A percentile compares a stretch with the other conserved stretches of the same genome.
These are phyloP conservation scores for Flaveria brownii DNA, from an alignment of 129 eudicot genomes.

Conservation along the genomic window DNA sequence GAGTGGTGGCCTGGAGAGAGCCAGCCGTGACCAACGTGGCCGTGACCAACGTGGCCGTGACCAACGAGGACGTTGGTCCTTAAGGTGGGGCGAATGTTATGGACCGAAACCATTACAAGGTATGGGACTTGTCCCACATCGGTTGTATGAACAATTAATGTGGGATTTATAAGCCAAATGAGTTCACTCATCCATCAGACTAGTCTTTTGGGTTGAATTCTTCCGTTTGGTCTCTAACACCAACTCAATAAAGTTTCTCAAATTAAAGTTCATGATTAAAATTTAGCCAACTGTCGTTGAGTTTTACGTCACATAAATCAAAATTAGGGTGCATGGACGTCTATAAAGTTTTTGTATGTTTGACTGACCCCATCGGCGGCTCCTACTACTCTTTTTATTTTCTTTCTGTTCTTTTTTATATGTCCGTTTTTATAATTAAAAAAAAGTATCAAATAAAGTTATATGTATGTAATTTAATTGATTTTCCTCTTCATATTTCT, in stretches of 20 bases:
- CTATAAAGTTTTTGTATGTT: constrained; percentile 19
- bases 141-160: too few species aligned
- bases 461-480: neutral
- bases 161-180: too few species aligned
- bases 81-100: too few species aligned
- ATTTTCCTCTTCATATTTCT: neutral
- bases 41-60: too few species aligned
- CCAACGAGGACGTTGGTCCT: too few species aligned
- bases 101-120: too few species aligned
- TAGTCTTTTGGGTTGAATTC: too few species aligned
- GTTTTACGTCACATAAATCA: neutral
- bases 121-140: too few species aligned
- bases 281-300: neutral
- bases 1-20: too few species aligned
- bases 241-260: neutral
- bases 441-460: neutral
- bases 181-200: too few species aligned
- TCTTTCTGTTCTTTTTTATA: neutral
- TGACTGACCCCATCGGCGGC: constrained; percentile 36
- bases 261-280: neutral
- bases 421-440: neutral
- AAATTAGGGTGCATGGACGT: constrained; percentile 3
- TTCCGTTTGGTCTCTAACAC: too few species aligned
- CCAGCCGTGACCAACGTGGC: too few species aligned
- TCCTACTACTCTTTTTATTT: neutral